Base-by-base conservation (phyloP, 75 land plant species). In the Chamaecyparis obtusa region DNA sequence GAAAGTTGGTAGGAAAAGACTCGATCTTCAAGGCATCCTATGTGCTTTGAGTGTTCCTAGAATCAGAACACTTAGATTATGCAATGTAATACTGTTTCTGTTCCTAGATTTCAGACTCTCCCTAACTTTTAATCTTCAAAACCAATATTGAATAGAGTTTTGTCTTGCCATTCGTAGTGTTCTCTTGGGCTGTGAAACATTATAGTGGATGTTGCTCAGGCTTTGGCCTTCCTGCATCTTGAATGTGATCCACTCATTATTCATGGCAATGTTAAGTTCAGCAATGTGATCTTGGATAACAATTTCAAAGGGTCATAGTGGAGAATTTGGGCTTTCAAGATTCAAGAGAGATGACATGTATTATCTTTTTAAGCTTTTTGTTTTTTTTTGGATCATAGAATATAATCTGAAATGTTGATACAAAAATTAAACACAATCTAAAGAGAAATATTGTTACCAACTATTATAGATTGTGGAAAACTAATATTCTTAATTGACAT, bases 211-310 rank as follows among this genome's bases (percentile, higher is more conserved):
- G 92, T 94, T 30, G 94, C 94, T 9, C 89, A 87, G 44, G 95
- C 93, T 0, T 89, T 96, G 16, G 89, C 84, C 41, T 96, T 93
- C 71, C 88, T 96, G 84, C 98, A 96, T 56, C 67, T 88, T 32
- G 88, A 88, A 13, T 95, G 98, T 89, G 94, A 96, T 44, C 94
- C 95, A 2, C 96, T 95, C 14, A 90, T 96, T 82, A 91, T 96
- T 46, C 98, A 96, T 72, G 97, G 98, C 10, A 97, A 96, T 87
- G 86, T 96, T 33, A 96, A 96, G 94, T 96, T 96, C 33, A 96
- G 98, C 90, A 96, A 96, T 88, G 93, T 96, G 71, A 85, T 96
- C 16, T 92, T 96, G 15, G 95, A 91, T 75, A 67, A 60, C 14
- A 93, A 94, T 69, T 92, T 81, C 83, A 82, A n/a, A 86, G 17